Base-by-base conservation (phyloP, 768 basidiomycete species). In the Lanmaoa pseudosensibilis region DNA sequence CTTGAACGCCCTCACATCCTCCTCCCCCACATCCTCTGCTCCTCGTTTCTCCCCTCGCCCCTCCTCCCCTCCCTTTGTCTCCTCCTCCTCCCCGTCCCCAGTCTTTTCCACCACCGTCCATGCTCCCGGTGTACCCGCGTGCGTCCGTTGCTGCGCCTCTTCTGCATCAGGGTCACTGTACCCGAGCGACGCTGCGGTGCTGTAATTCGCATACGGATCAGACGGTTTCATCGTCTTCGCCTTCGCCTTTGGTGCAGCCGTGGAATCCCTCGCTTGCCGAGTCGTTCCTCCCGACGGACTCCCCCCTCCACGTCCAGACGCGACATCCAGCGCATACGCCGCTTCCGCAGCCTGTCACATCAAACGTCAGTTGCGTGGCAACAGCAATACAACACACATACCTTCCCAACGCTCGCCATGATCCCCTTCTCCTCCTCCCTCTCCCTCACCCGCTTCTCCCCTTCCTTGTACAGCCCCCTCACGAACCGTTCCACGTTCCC, bases 401-500 rank as follows among this genome's bases (percentile, higher is more conserved):
- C 96, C 77, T 82, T 83, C 64, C 97, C 92, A 52, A 99, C 86
- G 55, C 85, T 74, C 10, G 79, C 86, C 83, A 99, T 93, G 70
- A 97, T 92, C 57, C 86, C 74, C 67, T 84, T 86, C 75, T 95
- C 94, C 68, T 95, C 90, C 61, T 92, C 92, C 40, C 76, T 75
- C 56, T 94, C 90, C 69, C 87, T 87, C 78, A 89, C 90, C 58
- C 84, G 85, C 75, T 90, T 92, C 73, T 92, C 92, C 2, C 96
- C 92, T 4, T 83, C 75, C 78, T 98, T 98, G 83, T 98, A 99
- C 41, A 98, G 81, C 38, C 90, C 86, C 23, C 94, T 80, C 55
- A 98, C 89, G 73, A 88, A 97, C 18, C 95, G 82, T 66, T 99
- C 96, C 56, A 89, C 84, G 70, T 91, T 97, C 44, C 96, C 97